Evolutionary conservation across 169 alveolate genomes (phyloP).

Genomic region (Plasmodium vinckei): DNA sequence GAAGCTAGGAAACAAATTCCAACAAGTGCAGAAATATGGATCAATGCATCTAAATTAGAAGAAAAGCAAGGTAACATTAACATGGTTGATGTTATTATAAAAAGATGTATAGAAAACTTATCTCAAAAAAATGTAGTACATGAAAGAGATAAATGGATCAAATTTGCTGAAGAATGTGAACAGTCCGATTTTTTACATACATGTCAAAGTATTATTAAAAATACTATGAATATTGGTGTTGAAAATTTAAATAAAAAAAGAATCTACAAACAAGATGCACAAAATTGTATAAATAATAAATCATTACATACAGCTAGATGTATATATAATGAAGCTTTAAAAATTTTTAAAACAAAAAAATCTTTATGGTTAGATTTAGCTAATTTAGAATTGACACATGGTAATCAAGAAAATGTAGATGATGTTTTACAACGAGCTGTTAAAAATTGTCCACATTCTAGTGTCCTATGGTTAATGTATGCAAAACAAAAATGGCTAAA

Average conservation of each 20-base stretch:
- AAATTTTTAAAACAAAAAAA: slow-evolving; percentile 87
- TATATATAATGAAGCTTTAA: slow-evolving; percentile 88
- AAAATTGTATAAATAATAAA: slow-evolving; percentile 85
- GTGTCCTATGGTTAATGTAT: slow-evolving; percentile 94
- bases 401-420: slow-evolving; percentile 89
- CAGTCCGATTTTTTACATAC: slow-evolving; percentile 88
- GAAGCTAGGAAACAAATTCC: slow-evolving; percentile 98
- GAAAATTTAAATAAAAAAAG: slow-evolving; percentile 83
- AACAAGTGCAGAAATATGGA: slow-evolving; percentile 96
- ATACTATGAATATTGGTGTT: slow-evolving; percentile 85
- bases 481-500: slow-evolving; percentile 93
- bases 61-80: slow-evolving; percentile 92
- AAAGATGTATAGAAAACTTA: slow-evolving; percentile 90
- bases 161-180: slow-evolving; percentile 94
- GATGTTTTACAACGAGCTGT: slow-evolving; percentile 90
- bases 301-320: slow-evolving; percentile 92
- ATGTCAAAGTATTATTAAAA: slow-evolving; percentile 91
- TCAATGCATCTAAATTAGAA: slow-evolving; percentile 97
- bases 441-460: slow-evolving; percentile 92
- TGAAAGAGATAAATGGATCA: slow-evolving; percentile 92
- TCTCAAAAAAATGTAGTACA: slow-evolving; percentile 88
- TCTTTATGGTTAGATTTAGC: slow-evolving; percentile 95
- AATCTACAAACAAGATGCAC: slow-evolving; percentile 88
- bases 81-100: slow-evolving; percentile 88
- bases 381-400: slow-evolving; percentile 95